Conservation (phyloP, 345 rosid species). For the Eucalyptus cloeziana region DNA sequence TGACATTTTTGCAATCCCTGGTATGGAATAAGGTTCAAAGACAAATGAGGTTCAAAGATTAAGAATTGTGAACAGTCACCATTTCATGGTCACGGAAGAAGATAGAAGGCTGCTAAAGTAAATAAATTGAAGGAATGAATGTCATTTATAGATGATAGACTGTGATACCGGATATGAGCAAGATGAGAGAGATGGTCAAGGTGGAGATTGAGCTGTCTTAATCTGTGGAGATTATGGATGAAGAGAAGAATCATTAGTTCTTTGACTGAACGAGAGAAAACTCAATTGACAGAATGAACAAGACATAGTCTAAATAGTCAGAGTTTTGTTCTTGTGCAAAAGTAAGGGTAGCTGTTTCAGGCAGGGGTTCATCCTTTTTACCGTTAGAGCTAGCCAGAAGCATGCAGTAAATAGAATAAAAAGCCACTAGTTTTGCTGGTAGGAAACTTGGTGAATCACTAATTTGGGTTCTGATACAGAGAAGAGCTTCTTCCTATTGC, state of each 20-base stretch:
- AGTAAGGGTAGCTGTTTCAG: not conserved
- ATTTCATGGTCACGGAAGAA: not conserved
- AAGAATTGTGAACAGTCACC: not conserved
- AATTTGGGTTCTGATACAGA: constrained; percentile 19
- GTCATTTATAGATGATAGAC: not conserved
- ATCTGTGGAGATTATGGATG: not conserved
- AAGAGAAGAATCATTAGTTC: too few relatives aligned
- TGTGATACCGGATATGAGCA: not conserved
- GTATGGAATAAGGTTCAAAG: not conserved
- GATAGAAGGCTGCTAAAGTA: not conserved
- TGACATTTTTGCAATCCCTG: not conserved
- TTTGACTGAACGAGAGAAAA: not conserved
- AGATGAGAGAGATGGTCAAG: not conserved
- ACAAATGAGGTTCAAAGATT: not conserved
- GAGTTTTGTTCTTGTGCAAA: not conserved
- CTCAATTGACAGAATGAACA: not conserved
- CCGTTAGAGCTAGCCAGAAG: not conserved
- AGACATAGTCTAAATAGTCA: not conserved
- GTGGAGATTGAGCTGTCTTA: not conserved
- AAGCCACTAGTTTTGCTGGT: not conserved
- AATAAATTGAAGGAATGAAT: not conserved
- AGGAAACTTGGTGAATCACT: not conserved
- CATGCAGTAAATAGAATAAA: not conserved
- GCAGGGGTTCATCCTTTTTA: not conserved
- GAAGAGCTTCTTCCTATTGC: constrained; percentile 79